These are phyloP conservation scores for Xylariaceae sp. DNA, from an alignment of 2,329 filamentous ascomycete genomes.

Conservation along the genomic window DNA sequence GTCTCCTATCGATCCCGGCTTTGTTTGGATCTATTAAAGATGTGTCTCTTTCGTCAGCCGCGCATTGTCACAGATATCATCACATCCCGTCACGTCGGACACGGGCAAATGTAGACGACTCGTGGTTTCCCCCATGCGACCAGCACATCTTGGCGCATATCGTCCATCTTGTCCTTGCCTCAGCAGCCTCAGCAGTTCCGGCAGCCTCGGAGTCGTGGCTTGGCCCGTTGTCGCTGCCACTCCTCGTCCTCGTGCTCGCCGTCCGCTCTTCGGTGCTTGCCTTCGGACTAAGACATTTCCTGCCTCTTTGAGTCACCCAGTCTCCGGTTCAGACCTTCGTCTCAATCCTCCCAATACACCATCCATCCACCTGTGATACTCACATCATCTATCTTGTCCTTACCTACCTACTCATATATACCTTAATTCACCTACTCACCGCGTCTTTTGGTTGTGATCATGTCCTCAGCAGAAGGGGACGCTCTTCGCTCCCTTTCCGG, in stretches of 20 bases:
- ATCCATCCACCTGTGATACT: background rate
- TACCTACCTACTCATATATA: background rate
- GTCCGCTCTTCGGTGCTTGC: background rate
- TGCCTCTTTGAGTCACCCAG: background rate
- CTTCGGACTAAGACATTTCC: background rate
- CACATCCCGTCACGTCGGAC: no score
- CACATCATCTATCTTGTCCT: background rate
- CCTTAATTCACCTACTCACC: background rate
- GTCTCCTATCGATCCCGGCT: no score
- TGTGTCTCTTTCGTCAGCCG: no score
- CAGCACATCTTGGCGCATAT: no score
- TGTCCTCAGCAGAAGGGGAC: conserved; percentile 25
- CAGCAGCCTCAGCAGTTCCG: no score
- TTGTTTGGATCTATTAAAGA: no score
- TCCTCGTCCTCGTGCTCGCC: background rate
- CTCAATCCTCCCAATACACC: no score
- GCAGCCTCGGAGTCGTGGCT: background rate
- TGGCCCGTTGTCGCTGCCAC: background rate
- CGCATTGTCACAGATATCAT: no score
- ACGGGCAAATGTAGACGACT: no score
- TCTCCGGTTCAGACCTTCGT: background rate
- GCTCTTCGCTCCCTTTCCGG: conserved; percentile 38
- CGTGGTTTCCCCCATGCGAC: no score
- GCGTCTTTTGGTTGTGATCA: conserved; percentile 13
- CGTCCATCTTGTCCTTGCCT: no score